These are phyloP conservation scores for Cryptosporidium felis DNA, from an alignment of 169 alveolate species.

Conservation along the genomic window DNA sequence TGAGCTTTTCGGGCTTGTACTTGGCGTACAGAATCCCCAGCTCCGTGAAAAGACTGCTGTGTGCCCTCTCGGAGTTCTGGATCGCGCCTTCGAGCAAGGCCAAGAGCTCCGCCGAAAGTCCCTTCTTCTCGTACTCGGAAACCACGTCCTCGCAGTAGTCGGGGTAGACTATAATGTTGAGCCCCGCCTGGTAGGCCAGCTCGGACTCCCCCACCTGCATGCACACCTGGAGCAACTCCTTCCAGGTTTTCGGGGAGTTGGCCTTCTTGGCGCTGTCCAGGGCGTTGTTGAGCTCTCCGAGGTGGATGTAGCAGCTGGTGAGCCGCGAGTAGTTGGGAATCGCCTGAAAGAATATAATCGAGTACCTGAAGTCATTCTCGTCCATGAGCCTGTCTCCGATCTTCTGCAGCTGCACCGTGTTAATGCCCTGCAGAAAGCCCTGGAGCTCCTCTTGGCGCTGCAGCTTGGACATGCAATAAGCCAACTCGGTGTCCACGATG, in stretches of 20 bases:
- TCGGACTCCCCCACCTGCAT: slow-evolving; percentile 84
- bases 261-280: slow-evolving; percentile 99
- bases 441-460: slow-evolving; percentile 90
- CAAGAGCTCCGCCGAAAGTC: slow-evolving; percentile 89
- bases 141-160: slow-evolving; percentile 97
- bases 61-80: slow-evolving; percentile 86
- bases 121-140: slow-evolving; percentile 91
- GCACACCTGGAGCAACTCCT: slow-evolving; percentile 58
- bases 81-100: slow-evolving; percentile 85
- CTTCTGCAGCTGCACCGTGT: slow-evolving; percentile 89
- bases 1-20: slow-evolving; percentile 95
- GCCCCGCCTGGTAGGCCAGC: slow-evolving; percentile 93
- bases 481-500: slow-evolving; percentile 90
- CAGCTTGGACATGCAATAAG: slow-evolving; percentile 91
- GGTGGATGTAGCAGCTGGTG: slow-evolving; percentile 93
- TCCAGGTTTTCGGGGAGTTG: slow-evolving; percentile 95
- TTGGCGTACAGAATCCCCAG: slow-evolving; percentile 98
- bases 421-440: slow-evolving; percentile 88
- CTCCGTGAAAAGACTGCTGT: slow-evolving; percentile 95
- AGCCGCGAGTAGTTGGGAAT: slow-evolving; percentile 96
- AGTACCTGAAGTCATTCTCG: slow-evolving; percentile 87
- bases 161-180: slow-evolving; percentile 96
- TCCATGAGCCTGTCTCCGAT: slow-evolving; percentile 93
- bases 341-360: slow-evolving; percentile 92
- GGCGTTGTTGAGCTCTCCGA: slow-evolving; percentile 94